Evolutionary conservation across 2,329 filamentous ascomycete genomes (phyloP).

Genomic region (Colletotrichum sidae): DNA sequence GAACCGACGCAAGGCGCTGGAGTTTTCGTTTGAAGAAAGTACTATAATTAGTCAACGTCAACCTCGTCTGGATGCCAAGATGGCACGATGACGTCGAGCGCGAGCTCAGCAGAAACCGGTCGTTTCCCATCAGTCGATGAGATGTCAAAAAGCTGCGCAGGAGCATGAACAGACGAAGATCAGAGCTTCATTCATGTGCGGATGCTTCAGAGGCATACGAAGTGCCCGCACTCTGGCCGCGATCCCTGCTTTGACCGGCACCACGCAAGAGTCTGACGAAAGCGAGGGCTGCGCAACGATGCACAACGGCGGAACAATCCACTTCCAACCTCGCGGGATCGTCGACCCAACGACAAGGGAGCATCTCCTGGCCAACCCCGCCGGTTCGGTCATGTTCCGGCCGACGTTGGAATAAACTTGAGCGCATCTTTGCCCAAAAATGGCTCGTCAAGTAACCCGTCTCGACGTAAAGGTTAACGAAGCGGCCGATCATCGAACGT

Average conservation of each 20-base stretch:
- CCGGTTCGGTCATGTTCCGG: constrained; percentile 18
- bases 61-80: too few relatives aligned
- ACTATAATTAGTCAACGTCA: too few relatives aligned
- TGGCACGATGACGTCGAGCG: too few relatives aligned
- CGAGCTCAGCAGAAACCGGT: too few relatives aligned
- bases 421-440: neutral
- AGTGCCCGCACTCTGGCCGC: neutral
- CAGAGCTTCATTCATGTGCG: neutral
- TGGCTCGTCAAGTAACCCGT: neutral
- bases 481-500: constrained; percentile 4
- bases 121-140: too few relatives aligned
- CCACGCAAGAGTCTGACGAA: neutral
- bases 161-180: too few relatives aligned
- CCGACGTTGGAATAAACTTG: constrained; percentile 15
- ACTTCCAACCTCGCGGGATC: neutral
- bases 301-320: neutral
- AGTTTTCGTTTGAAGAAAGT: too few relatives aligned
- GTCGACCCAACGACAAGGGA: constrained; percentile 2
- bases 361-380: neutral
- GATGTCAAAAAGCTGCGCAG: too few relatives aligned
- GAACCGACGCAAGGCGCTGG: too few relatives aligned
- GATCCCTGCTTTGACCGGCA: too few relatives aligned
- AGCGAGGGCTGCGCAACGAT: neutral
- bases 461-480: constrained; percentile 12
- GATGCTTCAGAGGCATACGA: neutral